phyloP scores from a whole-genome alignment of 495 filamentous ascomycete genomes.

The Pyrenula aspistea region DNA sequence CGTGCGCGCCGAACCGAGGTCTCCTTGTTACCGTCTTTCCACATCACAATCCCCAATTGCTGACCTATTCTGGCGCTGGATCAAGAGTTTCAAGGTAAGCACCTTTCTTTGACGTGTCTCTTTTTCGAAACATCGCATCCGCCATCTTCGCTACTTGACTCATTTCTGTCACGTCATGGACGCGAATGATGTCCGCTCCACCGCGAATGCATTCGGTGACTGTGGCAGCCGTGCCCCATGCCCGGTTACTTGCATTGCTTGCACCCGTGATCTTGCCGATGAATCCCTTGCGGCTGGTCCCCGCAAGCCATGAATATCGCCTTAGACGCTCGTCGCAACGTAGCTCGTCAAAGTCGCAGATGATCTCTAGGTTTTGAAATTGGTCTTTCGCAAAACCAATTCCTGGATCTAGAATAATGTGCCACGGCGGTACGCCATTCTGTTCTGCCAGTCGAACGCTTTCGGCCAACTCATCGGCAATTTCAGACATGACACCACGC shows the following conservation, averaged over 20 bases:
- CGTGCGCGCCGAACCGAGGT: too few species aligned
- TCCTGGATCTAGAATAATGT: conserved; percentile 88
- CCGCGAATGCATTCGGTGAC: conserved; percentile 78
- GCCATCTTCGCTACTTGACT: conserved; percentile 74
- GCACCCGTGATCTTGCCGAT: conserved; percentile 76
- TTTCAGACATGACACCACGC: conserved; percentile 54
- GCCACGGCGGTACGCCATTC: conserved; percentile 80
- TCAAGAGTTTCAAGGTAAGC: too few species aligned
- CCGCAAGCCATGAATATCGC: conserved; percentile 79
- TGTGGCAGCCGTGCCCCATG: conserved; percentile 81
- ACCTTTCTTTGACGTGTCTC: conserved; percentile 14
- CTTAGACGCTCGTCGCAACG: conserved; percentile 49
- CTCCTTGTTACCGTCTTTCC: too few species aligned
- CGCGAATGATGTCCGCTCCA: conserved; percentile 89
- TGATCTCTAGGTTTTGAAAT: conserved; percentile 67
- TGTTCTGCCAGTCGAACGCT: conserved; percentile 67
- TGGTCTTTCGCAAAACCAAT: conserved; percentile 85
- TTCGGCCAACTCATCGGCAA: conserved; percentile 54
- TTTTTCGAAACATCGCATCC: conserved; percentile 69
- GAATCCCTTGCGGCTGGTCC: conserved; percentile 82
- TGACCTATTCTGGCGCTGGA: too few species aligned
- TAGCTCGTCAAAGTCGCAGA: conserved; percentile 53
- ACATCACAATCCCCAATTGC: too few species aligned
- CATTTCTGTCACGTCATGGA: conserved; percentile 93
- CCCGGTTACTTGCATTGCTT: conserved; percentile 48